Conservation (phyloP, 179 eudicot genomes). For the Camellia oleifera region DNA sequence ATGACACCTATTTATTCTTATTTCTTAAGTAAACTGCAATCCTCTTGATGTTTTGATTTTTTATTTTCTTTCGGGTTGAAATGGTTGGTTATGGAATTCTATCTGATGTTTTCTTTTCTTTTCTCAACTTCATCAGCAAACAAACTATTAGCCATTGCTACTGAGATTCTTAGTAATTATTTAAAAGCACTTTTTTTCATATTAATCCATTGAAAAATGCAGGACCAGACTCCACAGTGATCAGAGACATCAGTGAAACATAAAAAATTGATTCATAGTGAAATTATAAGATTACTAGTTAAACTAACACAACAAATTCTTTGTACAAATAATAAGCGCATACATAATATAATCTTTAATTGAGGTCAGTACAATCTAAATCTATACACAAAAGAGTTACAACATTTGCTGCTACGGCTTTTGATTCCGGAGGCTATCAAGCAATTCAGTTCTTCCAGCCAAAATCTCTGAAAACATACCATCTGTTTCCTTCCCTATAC, state of each 20-base stretch:
- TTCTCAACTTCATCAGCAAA: too few species aligned
- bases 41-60: background rate
- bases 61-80: too few species aligned
- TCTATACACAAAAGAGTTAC: constrained; percentile 1
- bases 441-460: constrained; percentile 44
- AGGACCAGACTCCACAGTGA: too few species aligned
- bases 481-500: constrained; percentile 32
- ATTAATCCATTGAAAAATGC: too few species aligned
- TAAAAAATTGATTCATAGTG: too few species aligned
- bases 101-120: too few species aligned
- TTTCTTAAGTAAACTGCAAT: background rate
- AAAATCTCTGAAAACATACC: constrained; percentile 49
- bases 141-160: too few species aligned
- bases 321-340: background rate
- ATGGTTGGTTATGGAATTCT: too few species aligned
- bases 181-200: too few species aligned
- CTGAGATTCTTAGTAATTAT: too few species aligned
- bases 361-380: background rate
- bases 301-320: background rate
- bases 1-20: background rate
- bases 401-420: background rate
- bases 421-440: constrained; percentile 38
- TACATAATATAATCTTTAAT: background rate
- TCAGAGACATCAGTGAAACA: too few species aligned
- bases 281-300: too few species aligned